A percentile compares a stretch with the other conserved stretches of the same genome.
Conservation (phyloP, 768 basidiomycete species). For the Suillus occidentalis region DNA sequence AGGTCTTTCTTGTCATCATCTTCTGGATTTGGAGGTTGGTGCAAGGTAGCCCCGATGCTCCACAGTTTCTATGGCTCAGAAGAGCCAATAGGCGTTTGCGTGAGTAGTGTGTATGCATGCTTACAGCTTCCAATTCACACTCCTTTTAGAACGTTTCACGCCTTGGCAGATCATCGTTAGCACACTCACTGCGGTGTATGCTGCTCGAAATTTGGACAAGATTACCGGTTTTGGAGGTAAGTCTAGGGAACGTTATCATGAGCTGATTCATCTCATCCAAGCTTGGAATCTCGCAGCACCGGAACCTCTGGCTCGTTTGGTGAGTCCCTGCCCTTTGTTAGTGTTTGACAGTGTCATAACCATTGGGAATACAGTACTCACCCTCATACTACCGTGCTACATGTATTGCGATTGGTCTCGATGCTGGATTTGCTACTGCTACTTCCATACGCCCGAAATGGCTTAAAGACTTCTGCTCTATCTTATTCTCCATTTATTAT, state of each 20-base stretch:
- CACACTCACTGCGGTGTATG: slow-evolving; percentile 83
- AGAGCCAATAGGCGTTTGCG: slow-evolving; percentile 58
- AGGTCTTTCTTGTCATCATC: slow-evolving; percentile 89
- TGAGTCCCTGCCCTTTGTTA: slow-evolving; percentile 37
- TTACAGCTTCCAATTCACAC: not conserved
- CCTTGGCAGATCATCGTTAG: slow-evolving; percentile 96
- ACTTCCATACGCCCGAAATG: slow-evolving; percentile 91
- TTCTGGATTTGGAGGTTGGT: slow-evolving; percentile 89
- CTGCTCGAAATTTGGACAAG: slow-evolving; percentile 80
- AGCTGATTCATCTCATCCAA: not conserved
- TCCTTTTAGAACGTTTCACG: slow-evolving; percentile 67
- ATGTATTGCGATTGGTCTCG: slow-evolving; percentile 92
- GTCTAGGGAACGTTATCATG: not conserved
- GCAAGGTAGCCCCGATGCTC: slow-evolving; percentile 61
- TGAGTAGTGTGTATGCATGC: slow-evolving; percentile 34
- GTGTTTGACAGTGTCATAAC: slow-evolving; percentile 10
- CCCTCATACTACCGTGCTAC: slow-evolving; percentile 94
- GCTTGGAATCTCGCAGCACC: slow-evolving; percentile 56
- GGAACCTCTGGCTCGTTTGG: slow-evolving; percentile 87
- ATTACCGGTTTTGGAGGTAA: slow-evolving; percentile 78
- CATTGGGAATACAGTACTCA: slow-evolving; percentile 61
- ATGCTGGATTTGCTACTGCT: slow-evolving; percentile 95
- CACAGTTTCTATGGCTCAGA: slow-evolving; percentile 65
- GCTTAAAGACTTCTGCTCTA: slow-evolving; percentile 83
- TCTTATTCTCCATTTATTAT: slow-evolving; percentile 88